Percentiles rank a stretch among this genome's conserved stretches.
Conservation (phyloP, 2,329 filamentous ascomycete species). For the Aspergillus sojae region DNA sequence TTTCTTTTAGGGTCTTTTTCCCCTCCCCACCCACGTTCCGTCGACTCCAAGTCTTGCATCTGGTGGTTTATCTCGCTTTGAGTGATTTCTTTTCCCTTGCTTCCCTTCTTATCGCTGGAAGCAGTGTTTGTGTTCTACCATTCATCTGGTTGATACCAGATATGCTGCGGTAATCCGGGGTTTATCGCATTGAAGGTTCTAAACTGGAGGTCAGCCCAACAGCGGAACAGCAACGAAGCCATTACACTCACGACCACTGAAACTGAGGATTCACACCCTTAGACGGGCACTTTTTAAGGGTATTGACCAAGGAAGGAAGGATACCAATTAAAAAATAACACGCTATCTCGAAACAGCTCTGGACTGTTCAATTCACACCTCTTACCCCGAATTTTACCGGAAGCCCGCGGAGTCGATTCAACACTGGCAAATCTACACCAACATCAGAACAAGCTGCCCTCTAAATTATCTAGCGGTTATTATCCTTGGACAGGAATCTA, state of each 20-base stretch:
- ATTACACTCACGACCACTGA: neutral
- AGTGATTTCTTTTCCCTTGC: neutral
- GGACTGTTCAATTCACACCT: neutral
- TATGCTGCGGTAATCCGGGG: slow-evolving; percentile 7
- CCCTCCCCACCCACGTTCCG: neutral
- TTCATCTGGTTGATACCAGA: neutral
- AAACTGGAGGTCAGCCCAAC: neutral
- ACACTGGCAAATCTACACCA: slow-evolving; percentile 6
- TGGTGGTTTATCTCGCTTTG: slow-evolving; percentile 1
- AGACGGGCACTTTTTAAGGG: neutral
- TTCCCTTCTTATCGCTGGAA: neutral
- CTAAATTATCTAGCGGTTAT: neutral
- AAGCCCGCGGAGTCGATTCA: slow-evolving; percentile 21
- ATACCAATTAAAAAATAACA: neutral
- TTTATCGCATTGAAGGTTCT: slow-evolving; percentile 3
- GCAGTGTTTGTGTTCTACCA: too few species aligned
- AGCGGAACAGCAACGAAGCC: neutral
- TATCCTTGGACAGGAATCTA: neutral
- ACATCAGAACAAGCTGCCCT: neutral
- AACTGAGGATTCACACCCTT: neutral
- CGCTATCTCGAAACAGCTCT: neutral
- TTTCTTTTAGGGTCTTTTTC: neutral
- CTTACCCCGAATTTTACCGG: slow-evolving; percentile 10
- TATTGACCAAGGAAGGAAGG: neutral
- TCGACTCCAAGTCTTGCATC: neutral